phyloP scores from a whole-genome alignment of 345 rosid genomes.

The Eutrema heterophyllum region DNA sequence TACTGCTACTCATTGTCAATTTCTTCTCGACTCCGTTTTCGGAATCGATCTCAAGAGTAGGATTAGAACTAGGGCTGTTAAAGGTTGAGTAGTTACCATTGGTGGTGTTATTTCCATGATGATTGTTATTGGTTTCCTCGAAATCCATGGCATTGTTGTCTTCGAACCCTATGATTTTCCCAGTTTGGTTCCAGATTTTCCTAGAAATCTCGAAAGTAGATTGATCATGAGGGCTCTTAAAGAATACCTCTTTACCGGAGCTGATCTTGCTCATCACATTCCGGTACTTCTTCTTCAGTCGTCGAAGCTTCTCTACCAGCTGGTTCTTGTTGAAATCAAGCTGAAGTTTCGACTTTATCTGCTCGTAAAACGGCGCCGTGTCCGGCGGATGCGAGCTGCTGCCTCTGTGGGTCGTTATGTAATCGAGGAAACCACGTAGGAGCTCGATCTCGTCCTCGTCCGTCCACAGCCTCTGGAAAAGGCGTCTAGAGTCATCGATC shows the following conservation, averaged over 20 bases:
- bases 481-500: constrained; percentile 66
- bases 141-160: constrained; percentile 57
- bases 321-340: constrained; percentile 96
- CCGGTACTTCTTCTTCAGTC: constrained; percentile 90
- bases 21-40: constrained; percentile 46
- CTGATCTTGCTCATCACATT: constrained; percentile 65
- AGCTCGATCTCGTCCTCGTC: constrained; percentile 99
- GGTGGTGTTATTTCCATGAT: constrained; percentile 10
- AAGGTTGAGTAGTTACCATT: constrained; percentile 22
- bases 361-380: constrained; percentile 87
- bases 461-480: constrained; percentile 94
- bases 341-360: constrained; percentile 90
- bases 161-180: constrained; percentile 42
- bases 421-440: constrained; percentile 84
- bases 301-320: constrained; percentile 88
- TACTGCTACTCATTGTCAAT: constrained; percentile 27
- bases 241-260: constrained; percentile 82
- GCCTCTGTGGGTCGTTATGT: constrained; percentile 46
- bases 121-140: constrained; percentile 50
- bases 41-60: constrained; percentile 27
- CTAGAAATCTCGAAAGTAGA: constrained; percentile 93
- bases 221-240: constrained; percentile 89
- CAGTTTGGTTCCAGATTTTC: constrained; percentile 72
- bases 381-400: constrained; percentile 67
- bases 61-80: constrained; percentile 25